Evolutionary conservation across 352 stramenopile genomes (phyloP).

Genomic region (Phytophthora pistaciae): DNA sequence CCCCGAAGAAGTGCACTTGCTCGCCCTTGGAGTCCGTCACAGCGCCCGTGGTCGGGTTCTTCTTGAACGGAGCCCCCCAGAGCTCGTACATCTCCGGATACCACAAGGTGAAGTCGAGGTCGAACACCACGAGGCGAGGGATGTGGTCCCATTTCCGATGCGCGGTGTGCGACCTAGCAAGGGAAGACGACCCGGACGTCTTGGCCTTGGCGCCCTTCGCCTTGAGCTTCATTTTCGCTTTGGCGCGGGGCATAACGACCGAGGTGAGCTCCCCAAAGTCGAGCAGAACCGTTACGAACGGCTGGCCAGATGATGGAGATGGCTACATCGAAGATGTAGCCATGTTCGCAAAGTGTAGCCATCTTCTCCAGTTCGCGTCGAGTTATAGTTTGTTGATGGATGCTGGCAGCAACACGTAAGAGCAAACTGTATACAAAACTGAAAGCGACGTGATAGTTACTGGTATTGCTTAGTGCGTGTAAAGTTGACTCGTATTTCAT

Average conservation of each 20-base stretch:
- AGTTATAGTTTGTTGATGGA: too few species aligned
- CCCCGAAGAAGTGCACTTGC: constrained; percentile 83
- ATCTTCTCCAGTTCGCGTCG: too few species aligned
- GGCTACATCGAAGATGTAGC: not conserved
- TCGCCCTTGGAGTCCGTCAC: constrained; percentile 77
- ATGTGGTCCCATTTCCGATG: constrained; percentile 57
- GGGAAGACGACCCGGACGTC: not conserved
- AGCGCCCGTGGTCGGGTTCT: constrained; percentile 60
- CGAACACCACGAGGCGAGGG: constrained; percentile 77
- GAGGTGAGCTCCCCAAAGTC: not conserved
- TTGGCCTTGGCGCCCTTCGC: constrained; percentile 25
- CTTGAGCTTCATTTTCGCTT: constrained; percentile 36
- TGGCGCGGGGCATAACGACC: constrained; percentile 26
- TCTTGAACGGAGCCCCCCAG: constrained; percentile 80
- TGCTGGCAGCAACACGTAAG: too few species aligned
- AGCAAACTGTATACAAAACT: too few species aligned
- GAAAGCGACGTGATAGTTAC: too few species aligned
- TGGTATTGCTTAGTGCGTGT: too few species aligned
- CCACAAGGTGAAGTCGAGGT: constrained; percentile 85
- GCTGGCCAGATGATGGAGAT: constrained; percentile 1
- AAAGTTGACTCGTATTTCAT: too few species aligned
- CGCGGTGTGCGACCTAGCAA: not conserved
- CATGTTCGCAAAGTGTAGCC: not conserved
- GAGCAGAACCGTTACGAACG: constrained; percentile 18
- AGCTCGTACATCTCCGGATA: constrained; percentile 90